These are phyloP conservation scores for Paratinospora sagittata DNA, from an alignment of 164 flowering plant species.

Conservation along the genomic window DNA sequence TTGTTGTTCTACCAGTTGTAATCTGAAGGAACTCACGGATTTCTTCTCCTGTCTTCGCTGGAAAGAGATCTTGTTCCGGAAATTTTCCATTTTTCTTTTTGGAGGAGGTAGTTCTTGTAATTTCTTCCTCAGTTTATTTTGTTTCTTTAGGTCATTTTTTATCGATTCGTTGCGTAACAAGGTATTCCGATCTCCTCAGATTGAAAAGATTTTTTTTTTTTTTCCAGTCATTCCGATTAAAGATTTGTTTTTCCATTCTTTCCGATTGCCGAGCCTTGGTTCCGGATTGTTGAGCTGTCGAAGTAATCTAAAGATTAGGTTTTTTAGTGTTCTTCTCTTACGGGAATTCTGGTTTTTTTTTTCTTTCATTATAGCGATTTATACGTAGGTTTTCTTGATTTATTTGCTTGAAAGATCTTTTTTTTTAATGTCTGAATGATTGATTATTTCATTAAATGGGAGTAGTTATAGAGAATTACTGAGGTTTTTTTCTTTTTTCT, in stretches of 20 bases:
- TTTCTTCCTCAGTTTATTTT: neutral
- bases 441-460: too few species aligned
- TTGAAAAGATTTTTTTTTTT: neutral
- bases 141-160: neutral
- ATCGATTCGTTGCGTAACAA: slow-evolving; percentile 4
- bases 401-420: neutral
- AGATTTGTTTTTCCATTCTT: neutral
- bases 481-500: too few species aligned
- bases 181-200: neutral
- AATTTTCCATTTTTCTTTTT: slow-evolving; percentile 6
- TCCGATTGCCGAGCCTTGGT: slow-evolving; percentile 5
- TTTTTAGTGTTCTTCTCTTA: neutral
- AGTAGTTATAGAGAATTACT: too few species aligned
- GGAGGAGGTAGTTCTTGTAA: neutral
- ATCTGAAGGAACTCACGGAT: neutral
- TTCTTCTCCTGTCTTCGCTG: slow-evolving; percentile 6
- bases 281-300: slow-evolving; percentile 1
- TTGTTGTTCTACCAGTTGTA: neutral
- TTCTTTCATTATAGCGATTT: neutral
- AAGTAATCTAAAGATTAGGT: slow-evolving; percentile 3
- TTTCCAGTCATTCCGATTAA: neutral
- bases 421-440: too few species aligned
- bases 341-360: neutral
- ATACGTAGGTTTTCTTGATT: neutral
- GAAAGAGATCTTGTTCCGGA: slow-evolving; percentile 4